phyloP scores from a whole-genome alignment of 2,329 filamentous ascomycete species.

The Chrysoporthe cubensis region DNA sequence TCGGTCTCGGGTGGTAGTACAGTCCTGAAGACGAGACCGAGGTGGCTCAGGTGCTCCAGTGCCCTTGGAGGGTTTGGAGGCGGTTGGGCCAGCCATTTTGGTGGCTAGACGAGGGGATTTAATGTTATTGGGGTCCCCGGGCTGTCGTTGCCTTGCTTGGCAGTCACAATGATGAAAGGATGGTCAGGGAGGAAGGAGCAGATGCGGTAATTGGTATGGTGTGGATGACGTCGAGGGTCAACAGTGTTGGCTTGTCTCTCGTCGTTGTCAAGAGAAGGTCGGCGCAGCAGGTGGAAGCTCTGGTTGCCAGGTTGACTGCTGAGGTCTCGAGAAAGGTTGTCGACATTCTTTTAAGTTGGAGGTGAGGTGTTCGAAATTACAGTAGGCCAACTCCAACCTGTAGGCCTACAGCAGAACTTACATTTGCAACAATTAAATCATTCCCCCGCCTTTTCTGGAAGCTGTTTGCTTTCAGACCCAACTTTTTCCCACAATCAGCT shows the following conservation, averaged over 20 bases:
- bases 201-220: neutral
- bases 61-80: slow-evolving; percentile 14
- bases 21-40: neutral
- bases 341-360: neutral
- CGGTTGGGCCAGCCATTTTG: slow-evolving; percentile 19
- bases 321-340: neutral
- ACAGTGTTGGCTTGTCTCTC: neutral
- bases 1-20: neutral
- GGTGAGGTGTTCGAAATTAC: neutral
- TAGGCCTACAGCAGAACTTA: neutral
- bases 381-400: neutral
- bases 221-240: neutral
- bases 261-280: too few species aligned
- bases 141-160: slow-evolving; percentile 10
- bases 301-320: neutral
- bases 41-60: slow-evolving; percentile 5
- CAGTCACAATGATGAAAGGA: neutral
- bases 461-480: slow-evolving; percentile 22
- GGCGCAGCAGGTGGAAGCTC: too few species aligned
- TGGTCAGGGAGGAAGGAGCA: slow-evolving; percentile 15
- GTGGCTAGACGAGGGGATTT: neutral
- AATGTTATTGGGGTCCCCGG: slow-evolving; percentile 15
- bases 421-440: neutral
- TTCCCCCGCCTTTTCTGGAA: neutral
- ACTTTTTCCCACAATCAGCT: slow-evolving; percentile 13